Conservation (phyloP, 805 yeast species). For the Lipomyces starkeyi region DNA sequence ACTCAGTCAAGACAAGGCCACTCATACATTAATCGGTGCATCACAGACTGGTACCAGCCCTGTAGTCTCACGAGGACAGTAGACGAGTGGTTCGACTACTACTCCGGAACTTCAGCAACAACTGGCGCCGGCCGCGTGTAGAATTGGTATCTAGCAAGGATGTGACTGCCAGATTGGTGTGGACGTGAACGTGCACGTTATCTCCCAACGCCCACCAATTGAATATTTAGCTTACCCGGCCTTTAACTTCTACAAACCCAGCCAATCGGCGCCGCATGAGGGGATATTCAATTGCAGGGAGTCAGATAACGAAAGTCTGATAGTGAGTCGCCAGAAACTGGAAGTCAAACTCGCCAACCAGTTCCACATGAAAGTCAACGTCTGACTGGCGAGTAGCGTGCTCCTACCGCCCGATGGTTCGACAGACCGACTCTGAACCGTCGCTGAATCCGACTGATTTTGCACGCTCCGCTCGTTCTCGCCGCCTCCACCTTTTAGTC, state of each 20-base stretch:
- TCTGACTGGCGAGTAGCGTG: not conserved
- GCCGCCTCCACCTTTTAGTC: not conserved
- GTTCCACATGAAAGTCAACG: not conserved
- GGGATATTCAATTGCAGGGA: slow-evolving; percentile 11
- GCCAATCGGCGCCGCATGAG: not conserved
- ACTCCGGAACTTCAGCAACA: no score
- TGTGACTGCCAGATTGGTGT: not conserved
- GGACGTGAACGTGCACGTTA: not conserved
- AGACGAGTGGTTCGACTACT: not conserved
- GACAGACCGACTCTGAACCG: not conserved
- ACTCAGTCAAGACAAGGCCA: not conserved
- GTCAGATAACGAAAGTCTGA: not conserved
- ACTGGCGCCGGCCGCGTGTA: no score
- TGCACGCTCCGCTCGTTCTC: not conserved
- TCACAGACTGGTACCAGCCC: not conserved
- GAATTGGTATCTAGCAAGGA: not conserved
- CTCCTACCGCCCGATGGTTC: not conserved
- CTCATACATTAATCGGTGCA: not conserved
- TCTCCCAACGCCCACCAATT: not conserved
- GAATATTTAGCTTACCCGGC: not conserved
- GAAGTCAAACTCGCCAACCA: not conserved
- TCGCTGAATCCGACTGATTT: not conserved
- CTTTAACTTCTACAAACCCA: not conserved
- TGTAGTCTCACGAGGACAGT: not conserved
- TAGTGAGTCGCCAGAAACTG: not conserved